Conservation (phyloP, 768 basidiomycete species). For the Kwoniella dejecticola region DNA sequence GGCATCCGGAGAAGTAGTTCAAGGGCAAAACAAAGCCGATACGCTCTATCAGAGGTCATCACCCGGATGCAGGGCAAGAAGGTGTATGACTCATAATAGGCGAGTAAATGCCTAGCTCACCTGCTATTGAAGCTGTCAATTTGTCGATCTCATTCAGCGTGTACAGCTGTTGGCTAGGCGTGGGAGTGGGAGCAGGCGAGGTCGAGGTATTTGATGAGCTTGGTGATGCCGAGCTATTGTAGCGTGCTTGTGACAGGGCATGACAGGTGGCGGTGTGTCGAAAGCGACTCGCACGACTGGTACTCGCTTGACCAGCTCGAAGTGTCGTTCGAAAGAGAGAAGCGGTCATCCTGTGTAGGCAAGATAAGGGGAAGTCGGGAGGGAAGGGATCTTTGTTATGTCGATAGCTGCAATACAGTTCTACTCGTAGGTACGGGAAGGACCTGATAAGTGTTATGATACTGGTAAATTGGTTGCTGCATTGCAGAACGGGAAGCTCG, state of each 20-base stretch:
- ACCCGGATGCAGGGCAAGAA: too few species aligned
- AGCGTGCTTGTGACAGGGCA: neutral
- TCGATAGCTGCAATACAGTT: too few species aligned
- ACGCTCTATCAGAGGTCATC: too few species aligned
- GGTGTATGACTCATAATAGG: too few species aligned
- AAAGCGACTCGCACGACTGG: neutral
- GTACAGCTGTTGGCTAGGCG: conserved; percentile 39
- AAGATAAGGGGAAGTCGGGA: neutral
- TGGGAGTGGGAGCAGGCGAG: conserved; percentile 14
- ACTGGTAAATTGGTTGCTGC: too few species aligned
- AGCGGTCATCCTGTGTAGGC: neutral
- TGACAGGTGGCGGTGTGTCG: neutral
- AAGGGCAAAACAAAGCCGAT: too few species aligned
- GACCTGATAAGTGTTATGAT: too few species aligned
- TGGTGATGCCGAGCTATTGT: neutral
- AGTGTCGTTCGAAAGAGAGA: conserved; percentile 5
- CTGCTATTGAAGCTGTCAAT: conserved; percentile 43
- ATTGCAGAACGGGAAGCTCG: too few species aligned
- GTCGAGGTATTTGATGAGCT: neutral
- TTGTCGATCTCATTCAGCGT: conserved; percentile 49
- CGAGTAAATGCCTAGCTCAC: too few species aligned
- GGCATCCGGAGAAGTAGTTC: too few species aligned
- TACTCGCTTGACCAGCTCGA: neutral
- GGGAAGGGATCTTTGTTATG: neutral
- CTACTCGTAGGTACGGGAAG: neutral